phyloP scores from a whole-genome alignment of 176 grass and related monocot genomes.

The Triticum turgidum region DNA sequence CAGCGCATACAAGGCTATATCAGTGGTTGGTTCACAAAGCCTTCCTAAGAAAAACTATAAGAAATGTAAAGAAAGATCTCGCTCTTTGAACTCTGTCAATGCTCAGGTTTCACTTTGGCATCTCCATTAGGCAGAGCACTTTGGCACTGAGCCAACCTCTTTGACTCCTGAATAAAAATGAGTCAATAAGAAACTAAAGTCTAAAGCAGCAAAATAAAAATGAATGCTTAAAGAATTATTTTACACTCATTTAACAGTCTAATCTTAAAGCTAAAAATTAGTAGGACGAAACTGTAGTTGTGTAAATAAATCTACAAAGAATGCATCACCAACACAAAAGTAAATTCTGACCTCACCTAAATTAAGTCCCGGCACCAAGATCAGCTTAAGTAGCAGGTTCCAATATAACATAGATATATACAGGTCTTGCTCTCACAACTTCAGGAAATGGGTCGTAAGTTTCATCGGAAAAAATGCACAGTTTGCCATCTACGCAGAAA shows the following conservation, averaged over 20 bases:
- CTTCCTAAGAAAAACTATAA: constrained; percentile 3
- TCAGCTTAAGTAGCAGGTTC: background rate
- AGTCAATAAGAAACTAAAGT: background rate
- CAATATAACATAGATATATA: background rate
- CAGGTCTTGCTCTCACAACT: too few relatives aligned
- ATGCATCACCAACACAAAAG: background rate
- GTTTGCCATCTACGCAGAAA: too few relatives aligned
- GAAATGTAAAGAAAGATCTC: background rate
- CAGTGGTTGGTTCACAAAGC: constrained; percentile 9
- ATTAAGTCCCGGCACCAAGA: background rate
- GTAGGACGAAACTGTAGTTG: background rate
- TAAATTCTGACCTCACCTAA: background rate
- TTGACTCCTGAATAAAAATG: constrained; percentile 2
- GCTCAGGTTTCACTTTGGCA: constrained; percentile 59
- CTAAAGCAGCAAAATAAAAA: background rate
- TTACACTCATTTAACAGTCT: background rate
- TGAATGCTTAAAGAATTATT: too few relatives aligned
- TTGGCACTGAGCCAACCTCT: constrained; percentile 57
- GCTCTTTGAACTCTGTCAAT: constrained; percentile 28
- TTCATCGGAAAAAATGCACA: too few relatives aligned
- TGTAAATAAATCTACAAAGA: background rate
- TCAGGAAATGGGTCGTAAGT: too few relatives aligned
- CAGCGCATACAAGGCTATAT: background rate
- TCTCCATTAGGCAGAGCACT: constrained; percentile 71
- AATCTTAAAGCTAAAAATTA: background rate